A percentile compares a stretch with the other conserved stretches of the same genome.
Conservation (phyloP, 1,139 yeast species). For the Lodderomyces parapsilosis region DNA sequence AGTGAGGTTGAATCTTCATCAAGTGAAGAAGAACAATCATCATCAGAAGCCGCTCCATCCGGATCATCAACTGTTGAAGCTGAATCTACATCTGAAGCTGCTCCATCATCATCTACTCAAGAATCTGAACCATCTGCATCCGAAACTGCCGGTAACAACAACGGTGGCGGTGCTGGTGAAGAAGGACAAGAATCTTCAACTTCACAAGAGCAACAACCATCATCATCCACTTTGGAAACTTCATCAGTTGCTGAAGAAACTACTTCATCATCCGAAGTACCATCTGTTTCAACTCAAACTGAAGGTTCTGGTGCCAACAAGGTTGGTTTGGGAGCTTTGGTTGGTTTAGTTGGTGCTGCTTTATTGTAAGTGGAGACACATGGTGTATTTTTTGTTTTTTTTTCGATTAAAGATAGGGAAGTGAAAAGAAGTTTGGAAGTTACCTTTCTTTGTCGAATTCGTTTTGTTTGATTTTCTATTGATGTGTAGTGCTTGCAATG, state of each 20-base stretch:
- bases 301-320: conserved; percentile 29
- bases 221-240: conserved; percentile 8
- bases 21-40: conserved; percentile 26
- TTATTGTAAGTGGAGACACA: conserved; percentile 35
- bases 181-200: conserved; percentile 3
- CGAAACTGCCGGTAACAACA: neutral
- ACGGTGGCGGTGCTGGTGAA: neutral
- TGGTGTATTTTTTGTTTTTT: too few species aligned
- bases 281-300: conserved; percentile 11
- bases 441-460: too few species aligned
- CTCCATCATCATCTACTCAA: conserved; percentile 7
- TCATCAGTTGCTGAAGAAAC: conserved; percentile 6
- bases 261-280: conserved; percentile 15
- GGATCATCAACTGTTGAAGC: conserved; percentile 19
- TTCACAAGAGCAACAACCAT: neutral
- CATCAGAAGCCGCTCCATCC: conserved; percentile 11
- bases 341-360: conserved; percentile 52
- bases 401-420: too few species aligned
- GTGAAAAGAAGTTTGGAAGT: neutral
- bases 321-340: conserved; percentile 42
- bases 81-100: conserved; percentile 14
- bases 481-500: too few species aligned
- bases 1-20: conserved; percentile 25
- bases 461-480: too few species aligned
- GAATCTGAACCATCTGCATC: neutral